Evolutionary conservation across 371 early-diverging fungal genomes (phyloP), one percentile per base, ranked within the genome.

Genomic region (Mortierella sp.): DNA sequence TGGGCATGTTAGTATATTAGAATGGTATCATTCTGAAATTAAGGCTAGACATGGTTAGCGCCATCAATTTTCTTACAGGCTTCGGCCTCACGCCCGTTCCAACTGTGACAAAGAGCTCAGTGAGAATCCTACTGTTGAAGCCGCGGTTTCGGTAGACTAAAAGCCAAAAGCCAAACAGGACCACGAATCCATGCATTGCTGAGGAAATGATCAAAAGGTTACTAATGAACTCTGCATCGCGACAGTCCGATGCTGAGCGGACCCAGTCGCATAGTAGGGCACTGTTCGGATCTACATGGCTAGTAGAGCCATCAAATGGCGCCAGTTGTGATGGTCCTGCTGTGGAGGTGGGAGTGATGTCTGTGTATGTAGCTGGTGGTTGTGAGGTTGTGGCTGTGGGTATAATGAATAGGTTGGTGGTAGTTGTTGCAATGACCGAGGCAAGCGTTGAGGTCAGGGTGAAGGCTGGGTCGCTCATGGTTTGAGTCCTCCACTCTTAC

Each of bases 51-150:
- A 30, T 30, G 4, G 4, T 6, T 45, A 22, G 52, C 8, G 11
- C 20, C 16, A 20, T 22, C 24, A 5, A 3, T 39, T 49, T 22
- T 39, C 81, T 75, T 75, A 81, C 83, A 58, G 83, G 83, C 35
- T 81, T 81, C 1, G 83, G 83, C 40, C 76, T 60, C 22, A 81
- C 35, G 1, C 83, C 83, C 16, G 70, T 72, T 14, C 83, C 83
- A 5, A 72, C 73, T 14, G 26, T 52, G 52, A 59, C 30, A 59
- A 66, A 81, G 37, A 81, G 76, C 43, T 81, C 76, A 20, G 76
- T 75, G 16, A 81, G 35, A 22, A 81, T 81, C 63, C 60, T 76
- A 59, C 43, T 51, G 47, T 76, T 81, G 16, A 81, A n/a, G 3
- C 83, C 83, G 0, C 76, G 73, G 61, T 81, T 72, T 3, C 83